A percentile compares a stretch with the other conserved stretches of the same genome.
phyloP scores from a whole-genome alignment of 768 basidiomycete genomes.

The Phylloporus sp. region DNA sequence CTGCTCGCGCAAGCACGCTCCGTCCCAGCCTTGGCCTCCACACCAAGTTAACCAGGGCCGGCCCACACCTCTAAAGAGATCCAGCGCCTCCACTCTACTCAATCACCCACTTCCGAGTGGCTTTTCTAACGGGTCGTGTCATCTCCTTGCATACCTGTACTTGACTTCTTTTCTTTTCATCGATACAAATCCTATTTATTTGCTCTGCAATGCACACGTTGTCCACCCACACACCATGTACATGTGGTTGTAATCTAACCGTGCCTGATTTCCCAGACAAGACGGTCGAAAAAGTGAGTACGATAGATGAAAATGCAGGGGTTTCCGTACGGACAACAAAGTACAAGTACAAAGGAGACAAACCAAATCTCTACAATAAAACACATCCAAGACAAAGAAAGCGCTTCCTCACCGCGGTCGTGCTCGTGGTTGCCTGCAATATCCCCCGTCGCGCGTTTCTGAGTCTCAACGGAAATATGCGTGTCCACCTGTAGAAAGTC shows the following conservation, averaged over 20 bases:
- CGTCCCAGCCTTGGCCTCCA: slow-evolving; percentile 61
- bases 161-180: background rate
- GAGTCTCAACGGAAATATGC: background rate
- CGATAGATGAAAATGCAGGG: background rate
- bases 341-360: background rate
- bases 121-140: too few relatives aligned
- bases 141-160: background rate
- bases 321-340: background rate
- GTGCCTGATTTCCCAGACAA: background rate
- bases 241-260: background rate
- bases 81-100: slow-evolving; percentile 59
- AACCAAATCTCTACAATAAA: background rate
- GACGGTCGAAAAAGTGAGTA: background rate
- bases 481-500: background rate
- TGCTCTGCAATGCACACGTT: background rate
- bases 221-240: background rate
- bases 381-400: background rate
- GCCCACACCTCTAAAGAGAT: slow-evolving; percentile 76
- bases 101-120: too few relatives aligned
- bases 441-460: background rate
- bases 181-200: background rate
- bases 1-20: slow-evolving; percentile 9
- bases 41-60: slow-evolving; percentile 81
- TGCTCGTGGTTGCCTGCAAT: background rate
- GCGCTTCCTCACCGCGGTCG: background rate